These are phyloP conservation scores for Fusarium buharicum DNA, from an alignment of 2,329 filamentous ascomycete species.

Conservation along the genomic window DNA sequence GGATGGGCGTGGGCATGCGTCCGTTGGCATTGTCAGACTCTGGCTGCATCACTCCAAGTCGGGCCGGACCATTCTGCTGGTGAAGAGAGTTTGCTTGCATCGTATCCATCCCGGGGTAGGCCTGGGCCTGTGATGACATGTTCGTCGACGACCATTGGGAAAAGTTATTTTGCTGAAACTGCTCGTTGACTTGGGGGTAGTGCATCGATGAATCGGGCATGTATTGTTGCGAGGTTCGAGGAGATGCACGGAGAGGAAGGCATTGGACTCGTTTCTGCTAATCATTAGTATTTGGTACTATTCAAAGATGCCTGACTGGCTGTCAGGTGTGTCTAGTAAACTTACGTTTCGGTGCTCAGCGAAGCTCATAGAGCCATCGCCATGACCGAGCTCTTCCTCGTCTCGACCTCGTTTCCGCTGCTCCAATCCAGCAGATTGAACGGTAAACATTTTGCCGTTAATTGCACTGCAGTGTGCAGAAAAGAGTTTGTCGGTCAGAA, in stretches of 20 bases:
- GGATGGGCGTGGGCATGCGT: constrained; percentile 69
- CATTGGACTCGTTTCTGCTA: constrained; percentile 65
- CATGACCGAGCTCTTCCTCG: constrained; percentile 54
- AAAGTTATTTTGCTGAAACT: constrained; percentile 46
- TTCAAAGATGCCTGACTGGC: constrained; percentile 2
- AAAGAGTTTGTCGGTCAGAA: constrained; percentile 11
- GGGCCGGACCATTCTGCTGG: constrained; percentile 4
- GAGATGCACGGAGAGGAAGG: constrained; percentile 61
- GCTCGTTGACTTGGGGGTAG: constrained; percentile 48
- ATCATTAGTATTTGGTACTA: constrained; percentile 30
- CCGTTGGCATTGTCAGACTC: constrained; percentile 49
- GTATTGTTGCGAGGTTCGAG: constrained; percentile 45
- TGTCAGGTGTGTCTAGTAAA: neutral
- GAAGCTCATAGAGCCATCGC: constrained; percentile 55
- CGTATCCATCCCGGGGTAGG: constrained; percentile 63
- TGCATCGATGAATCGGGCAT: too few species aligned
- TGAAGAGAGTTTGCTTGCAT: constrained; percentile 51
- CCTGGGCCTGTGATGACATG: constrained; percentile 25
- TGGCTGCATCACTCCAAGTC: constrained; percentile 22
- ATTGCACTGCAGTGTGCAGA: constrained; percentile 11
- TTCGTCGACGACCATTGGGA: constrained; percentile 47
- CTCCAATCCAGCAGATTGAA: constrained; percentile 47
- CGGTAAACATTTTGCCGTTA: constrained; percentile 50
- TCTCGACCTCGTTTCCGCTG: constrained; percentile 57
- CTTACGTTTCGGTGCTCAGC: constrained; percentile 63